Evolutionary conservation across 2,329 filamentous ascomycete genomes (phyloP), one percentile per base, ranked within the genome.

Genomic region (Incumbomyces delicatus): DNA sequence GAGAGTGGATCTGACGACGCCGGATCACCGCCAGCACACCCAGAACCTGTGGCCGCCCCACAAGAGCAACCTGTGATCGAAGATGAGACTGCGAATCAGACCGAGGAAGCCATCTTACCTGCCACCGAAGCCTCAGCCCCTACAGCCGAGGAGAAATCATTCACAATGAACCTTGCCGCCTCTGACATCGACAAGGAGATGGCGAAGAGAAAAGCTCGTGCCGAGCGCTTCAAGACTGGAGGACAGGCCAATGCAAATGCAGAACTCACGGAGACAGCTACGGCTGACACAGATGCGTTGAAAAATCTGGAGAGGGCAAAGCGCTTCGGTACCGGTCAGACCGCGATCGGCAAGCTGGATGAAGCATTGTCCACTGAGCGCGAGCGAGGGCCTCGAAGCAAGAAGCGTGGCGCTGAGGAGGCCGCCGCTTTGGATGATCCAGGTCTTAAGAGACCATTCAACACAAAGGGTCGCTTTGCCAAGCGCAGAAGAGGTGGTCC

Each of bases 121-220:
- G 52, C 55, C 34, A 56, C 46, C 29, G 47, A 53, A 8, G 53
- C 54, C 1, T 36, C 53, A 5, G 55, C 57, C 3, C 46, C 53
- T 2, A 60, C 62, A 45, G 53, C 58, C 47, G 64, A 52, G 32
- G 36, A 44, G 5, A 49, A 67, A 53, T 46, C 66, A 47, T 73
- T 65, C 55, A 63, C 63, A 7, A 61, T 64, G 17, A 64, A 67
- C 18, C 62, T 72, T 14, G 63, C 68, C 8, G 56, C 63, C 13
- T 68, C 69, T 6, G 64, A 69, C 45, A 44, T 71, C 18, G 69
- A 73, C 50, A 62, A 62, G 34, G 70, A 73, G 47, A 50, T 72
- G 53, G 65, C 61, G 47, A 72, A 71, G 60, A 68, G 70, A 50
- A 70, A 70, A 57, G 65, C 66, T 32, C 68, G 70, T 43, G 70